Evolutionary conservation across 2,329 filamentous ascomycete genomes (phyloP).

Genomic region (Hypoxylon sp.): DNA sequence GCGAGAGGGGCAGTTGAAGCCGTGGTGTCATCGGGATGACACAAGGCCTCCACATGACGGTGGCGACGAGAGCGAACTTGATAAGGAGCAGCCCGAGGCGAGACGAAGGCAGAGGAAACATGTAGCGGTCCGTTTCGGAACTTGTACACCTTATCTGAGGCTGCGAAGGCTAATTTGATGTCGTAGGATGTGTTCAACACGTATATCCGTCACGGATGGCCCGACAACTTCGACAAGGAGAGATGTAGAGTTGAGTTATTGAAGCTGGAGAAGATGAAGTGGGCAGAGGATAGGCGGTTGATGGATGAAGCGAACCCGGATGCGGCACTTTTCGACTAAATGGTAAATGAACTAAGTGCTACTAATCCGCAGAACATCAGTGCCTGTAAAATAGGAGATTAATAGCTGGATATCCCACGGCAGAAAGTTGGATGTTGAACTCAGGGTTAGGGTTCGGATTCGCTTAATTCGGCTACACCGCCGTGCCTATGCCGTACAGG

Average conservation of each 20-base stretch:
- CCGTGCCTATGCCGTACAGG: no score
- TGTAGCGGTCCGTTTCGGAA: slow-evolving; percentile 3
- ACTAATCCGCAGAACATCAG: not conserved
- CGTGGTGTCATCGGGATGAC: slow-evolving; percentile 6
- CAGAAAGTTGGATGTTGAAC: not conserved
- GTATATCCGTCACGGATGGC: slow-evolving; percentile 19
- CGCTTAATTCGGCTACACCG: not conserved
- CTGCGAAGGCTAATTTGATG: not conserved
- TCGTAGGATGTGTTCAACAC: slow-evolving; percentile 13
- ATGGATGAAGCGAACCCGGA: slow-evolving; percentile 16
- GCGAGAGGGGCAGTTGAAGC: not conserved
- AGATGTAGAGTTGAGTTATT: slow-evolving; percentile 18
- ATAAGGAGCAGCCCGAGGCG: not conserved
- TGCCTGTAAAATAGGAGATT: no score
- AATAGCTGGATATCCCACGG: no score
- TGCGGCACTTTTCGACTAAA: not conserved
- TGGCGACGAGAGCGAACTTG: not conserved
- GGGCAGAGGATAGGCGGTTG: not conserved
- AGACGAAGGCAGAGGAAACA: not conserved
- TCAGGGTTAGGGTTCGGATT: not conserved
- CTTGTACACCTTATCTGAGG: not conserved
- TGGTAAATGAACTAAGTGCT: not conserved
- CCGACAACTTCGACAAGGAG: slow-evolving; percentile 17
- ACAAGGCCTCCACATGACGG: not conserved
- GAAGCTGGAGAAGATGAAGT: not conserved